These are phyloP conservation scores for Pleurotus salmoneostramineus DNA, from an alignment of 768 basidiomycete genomes.

Conservation along the genomic window DNA sequence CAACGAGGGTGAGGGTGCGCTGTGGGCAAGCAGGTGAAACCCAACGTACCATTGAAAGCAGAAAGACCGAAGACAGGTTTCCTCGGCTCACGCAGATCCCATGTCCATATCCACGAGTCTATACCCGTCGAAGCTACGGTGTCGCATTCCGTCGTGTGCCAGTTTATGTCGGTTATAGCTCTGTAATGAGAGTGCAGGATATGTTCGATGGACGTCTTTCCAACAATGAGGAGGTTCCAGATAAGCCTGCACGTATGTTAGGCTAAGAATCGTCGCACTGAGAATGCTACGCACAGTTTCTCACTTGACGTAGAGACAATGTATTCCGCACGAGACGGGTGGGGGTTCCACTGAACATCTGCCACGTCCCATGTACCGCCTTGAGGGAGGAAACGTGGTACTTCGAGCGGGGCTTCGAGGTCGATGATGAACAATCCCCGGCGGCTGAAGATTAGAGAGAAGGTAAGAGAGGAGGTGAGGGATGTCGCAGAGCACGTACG, in stretches of 20 bases:
- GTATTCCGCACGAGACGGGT: slow-evolving; percentile 68
- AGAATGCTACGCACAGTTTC: slow-evolving; percentile 57
- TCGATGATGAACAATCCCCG: slow-evolving; percentile 95
- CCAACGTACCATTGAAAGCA: slow-evolving; percentile 36
- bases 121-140: slow-evolving; percentile 87
- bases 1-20: too few relatives aligned
- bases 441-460: slow-evolving; percentile 37
- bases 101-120: slow-evolving; percentile 92
- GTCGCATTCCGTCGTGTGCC: slow-evolving; percentile 85
- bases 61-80: slow-evolving; percentile 74
- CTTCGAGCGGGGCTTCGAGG: slow-evolving; percentile 78
- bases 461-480: neutral
- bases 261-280: neutral
- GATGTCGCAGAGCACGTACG: slow-evolving; percentile 41
- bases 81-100: slow-evolving; percentile 76
- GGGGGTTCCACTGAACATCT: slow-evolving; percentile 92
- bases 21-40: too few relatives aligned
- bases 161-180: slow-evolving; percentile 97
- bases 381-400: slow-evolving; percentile 93
- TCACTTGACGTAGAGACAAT: slow-evolving; percentile 87
- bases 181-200: slow-evolving; percentile 88
- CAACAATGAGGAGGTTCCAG: slow-evolving; percentile 82
- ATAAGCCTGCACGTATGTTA: slow-evolving; percentile 53
- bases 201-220: slow-evolving; percentile 79
- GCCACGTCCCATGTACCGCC: slow-evolving; percentile 96